Evolutionary conservation across 257 asterid genomes (phyloP).

Genomic region (Solanum lignicaule): DNA sequence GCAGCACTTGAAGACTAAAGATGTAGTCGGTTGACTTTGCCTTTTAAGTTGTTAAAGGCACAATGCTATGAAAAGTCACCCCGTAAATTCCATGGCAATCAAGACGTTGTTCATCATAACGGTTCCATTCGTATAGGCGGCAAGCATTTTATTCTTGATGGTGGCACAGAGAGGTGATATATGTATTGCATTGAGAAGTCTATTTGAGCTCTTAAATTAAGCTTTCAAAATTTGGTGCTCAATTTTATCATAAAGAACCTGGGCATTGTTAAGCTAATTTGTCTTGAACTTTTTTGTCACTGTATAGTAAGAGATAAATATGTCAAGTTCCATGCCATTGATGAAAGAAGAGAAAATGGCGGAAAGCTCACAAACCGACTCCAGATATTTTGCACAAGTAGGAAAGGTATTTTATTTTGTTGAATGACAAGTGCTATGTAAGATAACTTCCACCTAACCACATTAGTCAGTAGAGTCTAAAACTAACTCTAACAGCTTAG

Average conservation of each 20-base stretch:
- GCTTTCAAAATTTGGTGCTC: not conserved
- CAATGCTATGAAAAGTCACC: not conserved
- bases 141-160: not conserved
- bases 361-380: not conserved
- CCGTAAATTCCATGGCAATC: not conserved
- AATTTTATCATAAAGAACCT: not conserved
- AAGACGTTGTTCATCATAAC: not conserved
- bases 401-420: not conserved
- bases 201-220: not conserved
- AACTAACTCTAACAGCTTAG: not conserved
- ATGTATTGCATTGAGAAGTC: not conserved
- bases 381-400: not conserved
- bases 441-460: not conserved
- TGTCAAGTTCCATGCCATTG: not conserved
- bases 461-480: not conserved
- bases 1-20: slow-evolving; percentile 58
- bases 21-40: slow-evolving; percentile 35
- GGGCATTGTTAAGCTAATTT: not conserved
- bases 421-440: not conserved
- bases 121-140: not conserved
- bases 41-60: not conserved
- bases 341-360: not conserved
- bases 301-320: not conserved
- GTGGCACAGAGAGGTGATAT: not conserved
- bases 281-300: not conserved